These are phyloP conservation scores for Jaltomata sinuosa DNA, from an alignment of 257 asterid genomes.

Conservation along the genomic window DNA sequence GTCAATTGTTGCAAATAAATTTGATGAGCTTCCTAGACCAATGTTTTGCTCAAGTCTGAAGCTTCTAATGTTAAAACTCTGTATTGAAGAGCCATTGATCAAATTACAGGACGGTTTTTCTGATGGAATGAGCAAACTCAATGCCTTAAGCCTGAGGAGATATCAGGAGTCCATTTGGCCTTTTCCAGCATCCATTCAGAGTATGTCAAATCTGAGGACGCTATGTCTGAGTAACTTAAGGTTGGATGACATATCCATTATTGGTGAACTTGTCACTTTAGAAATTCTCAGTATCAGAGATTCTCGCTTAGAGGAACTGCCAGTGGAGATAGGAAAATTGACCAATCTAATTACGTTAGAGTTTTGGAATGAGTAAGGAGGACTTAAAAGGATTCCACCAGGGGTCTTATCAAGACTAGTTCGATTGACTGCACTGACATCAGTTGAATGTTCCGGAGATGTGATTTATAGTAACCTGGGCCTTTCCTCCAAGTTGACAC, in stretches of 20 bases:
- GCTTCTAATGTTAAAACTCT: neutral
- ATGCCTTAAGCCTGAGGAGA: no score
- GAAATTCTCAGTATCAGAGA: neutral
- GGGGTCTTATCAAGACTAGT: neutral
- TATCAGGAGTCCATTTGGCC: neutral
- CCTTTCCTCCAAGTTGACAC: neutral
- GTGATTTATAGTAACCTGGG: neutral
- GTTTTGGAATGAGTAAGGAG: neutral
- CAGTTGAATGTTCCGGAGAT: neutral
- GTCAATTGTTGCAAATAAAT: neutral
- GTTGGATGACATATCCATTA: neutral
- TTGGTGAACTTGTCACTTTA: neutral
- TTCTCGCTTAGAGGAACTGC: neutral
- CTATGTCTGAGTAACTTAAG: neutral
- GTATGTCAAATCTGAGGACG: neutral
- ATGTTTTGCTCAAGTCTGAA: neutral
- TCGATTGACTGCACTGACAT: neutral
- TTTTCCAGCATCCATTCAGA: slow-evolving; percentile 2
- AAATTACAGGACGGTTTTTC: neutral
- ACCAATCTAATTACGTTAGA: slow-evolving; percentile 1
- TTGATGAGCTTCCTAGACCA: neutral
- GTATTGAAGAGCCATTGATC: neutral
- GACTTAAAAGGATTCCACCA: neutral
- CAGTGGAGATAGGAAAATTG: neutral
- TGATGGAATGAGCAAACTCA: neutral